Conservation (phyloP, 257 asterid genomes). For the Rehmannia glutinosa region DNA sequence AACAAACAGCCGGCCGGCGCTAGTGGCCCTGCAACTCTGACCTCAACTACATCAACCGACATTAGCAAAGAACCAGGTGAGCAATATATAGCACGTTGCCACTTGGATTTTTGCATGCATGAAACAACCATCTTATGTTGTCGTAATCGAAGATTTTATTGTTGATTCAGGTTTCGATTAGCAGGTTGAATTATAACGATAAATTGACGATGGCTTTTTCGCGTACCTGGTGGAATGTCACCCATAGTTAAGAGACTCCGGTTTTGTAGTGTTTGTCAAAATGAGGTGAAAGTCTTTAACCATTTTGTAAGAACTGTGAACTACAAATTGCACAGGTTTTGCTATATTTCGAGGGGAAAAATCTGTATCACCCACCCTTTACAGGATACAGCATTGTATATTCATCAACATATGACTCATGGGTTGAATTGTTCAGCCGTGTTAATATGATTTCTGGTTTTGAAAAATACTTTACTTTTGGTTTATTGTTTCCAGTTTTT, state of each 20-base stretch:
- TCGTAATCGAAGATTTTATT: background rate
- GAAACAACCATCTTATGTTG: background rate
- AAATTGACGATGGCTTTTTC: background rate
- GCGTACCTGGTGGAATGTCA: background rate
- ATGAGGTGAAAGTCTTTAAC: background rate
- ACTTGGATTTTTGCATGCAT: background rate
- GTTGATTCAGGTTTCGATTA: conserved; percentile 19
- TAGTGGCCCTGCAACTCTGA: conserved; percentile 17
- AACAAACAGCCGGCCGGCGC: conserved; percentile 27
- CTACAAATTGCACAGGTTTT: conserved; percentile 5
- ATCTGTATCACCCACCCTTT: conserved; percentile 2
- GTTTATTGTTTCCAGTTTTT: background rate
- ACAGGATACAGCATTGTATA: conserved; percentile 19
- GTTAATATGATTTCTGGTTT: conserved; percentile 12
- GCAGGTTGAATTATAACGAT: background rate
- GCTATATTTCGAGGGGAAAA: conserved; percentile 6
- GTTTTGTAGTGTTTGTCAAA: conserved; percentile 11
- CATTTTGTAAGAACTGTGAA: background rate
- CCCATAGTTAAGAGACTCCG: background rate
- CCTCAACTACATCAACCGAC: conserved; percentile 27
- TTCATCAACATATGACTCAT: conserved; percentile 11
- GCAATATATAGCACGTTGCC: background rate
- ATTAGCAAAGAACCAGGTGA: conserved; percentile 41
- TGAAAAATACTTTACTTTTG: conserved; percentile 5
- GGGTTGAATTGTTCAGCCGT: conserved; percentile 13